Conservation (phyloP, 108 stramenopile species). For the Fistulifera pelliculosa region DNA sequence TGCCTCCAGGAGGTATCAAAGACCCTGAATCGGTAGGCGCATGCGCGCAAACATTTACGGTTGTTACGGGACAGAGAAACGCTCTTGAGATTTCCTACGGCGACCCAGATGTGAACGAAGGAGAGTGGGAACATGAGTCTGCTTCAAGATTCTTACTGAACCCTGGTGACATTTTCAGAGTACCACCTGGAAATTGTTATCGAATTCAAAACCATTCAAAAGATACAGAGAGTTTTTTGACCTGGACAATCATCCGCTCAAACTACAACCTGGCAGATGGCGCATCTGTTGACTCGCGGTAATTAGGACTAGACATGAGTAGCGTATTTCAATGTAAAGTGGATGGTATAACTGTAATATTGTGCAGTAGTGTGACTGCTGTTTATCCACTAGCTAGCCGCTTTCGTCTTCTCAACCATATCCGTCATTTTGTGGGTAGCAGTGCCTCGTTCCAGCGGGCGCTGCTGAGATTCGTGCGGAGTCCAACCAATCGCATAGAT, state of each 20-base stretch:
- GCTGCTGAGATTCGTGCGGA: constrained; percentile 86
- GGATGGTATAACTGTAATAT: too few relatives aligned
- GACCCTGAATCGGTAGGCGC: constrained; percentile 83
- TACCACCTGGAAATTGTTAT: constrained; percentile 93
- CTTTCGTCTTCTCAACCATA: constrained; percentile 18
- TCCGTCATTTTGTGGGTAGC: constrained; percentile 65
- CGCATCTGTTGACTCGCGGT: too few relatives aligned
- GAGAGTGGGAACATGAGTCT: constrained; percentile 56
- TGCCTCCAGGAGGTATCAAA: constrained; percentile 84
- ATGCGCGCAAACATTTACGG: constrained; percentile 83
- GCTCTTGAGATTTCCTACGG: constrained; percentile 80
- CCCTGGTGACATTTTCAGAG: constrained; percentile 89
- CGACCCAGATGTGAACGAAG: constrained; percentile 55
- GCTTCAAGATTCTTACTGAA: constrained; percentile 84
- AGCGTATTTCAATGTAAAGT: too few relatives aligned
- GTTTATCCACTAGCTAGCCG: background rate
- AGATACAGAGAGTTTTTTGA: constrained; percentile 54
- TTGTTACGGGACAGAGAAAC: constrained; percentile 58
- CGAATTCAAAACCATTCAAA: constrained; percentile 85
- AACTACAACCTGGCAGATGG: background rate
- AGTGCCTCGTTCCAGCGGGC: constrained; percentile 71
- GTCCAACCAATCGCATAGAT: constrained; percentile 98
- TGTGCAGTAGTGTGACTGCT: too few relatives aligned
- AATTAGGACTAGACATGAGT: too few relatives aligned
- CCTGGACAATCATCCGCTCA: constrained; percentile 85